Evolutionary conservation across 768 basidiomycete genomes (phyloP), one percentile per base, ranked within the genome.

Genomic region (Leccinum olivaceopallidum): DNA sequence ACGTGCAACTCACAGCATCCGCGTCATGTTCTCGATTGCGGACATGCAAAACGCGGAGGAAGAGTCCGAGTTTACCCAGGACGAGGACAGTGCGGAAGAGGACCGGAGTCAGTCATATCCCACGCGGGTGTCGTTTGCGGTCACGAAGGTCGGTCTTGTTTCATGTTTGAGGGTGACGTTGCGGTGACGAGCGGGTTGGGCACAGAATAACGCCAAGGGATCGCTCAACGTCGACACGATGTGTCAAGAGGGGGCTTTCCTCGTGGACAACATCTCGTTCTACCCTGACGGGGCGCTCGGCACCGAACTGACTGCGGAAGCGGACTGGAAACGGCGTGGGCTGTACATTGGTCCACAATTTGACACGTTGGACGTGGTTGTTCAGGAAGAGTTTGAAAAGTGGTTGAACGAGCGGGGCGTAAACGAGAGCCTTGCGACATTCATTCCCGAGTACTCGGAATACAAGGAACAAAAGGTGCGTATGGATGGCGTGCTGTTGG

Each of bases 271-370:
- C 75, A 84, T 95, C 63, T 85, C 95, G 2, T 94, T 81, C 80
- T 98, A 96, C 76, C 73, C 79, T 1, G 91, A 94, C 65, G 77
- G 80, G 32, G 81, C 85, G 68, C 66, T 91, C 13, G 94, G 87
- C 13, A 87, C 85, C 14, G 90, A 89, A 7, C 75, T 92, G 66
- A 92, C 86, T 13, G 88, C 92, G 7, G 94, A 98, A 64, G 89
- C 91, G 8, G 95, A 98, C 77, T 98, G 92, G 94, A 90, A 89
- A 73, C 86, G 95, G 52, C 85, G 95, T 20, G 94, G 91, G 2
- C 77, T 91, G 64, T 98, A 97, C 81, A 86, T 96, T 71, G 96
- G 96, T 1, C 96, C 95, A 55, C 87, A 90, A 79, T 98, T 97
- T 69, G 92, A 95, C 60, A 90, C 93, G 53, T 86, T 98, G 49